A percentile compares a stretch with the other conserved stretches of the same genome.
phyloP scores from a whole-genome alignment of 352 stramenopile genomes.

The Phytophthora citricola region DNA sequence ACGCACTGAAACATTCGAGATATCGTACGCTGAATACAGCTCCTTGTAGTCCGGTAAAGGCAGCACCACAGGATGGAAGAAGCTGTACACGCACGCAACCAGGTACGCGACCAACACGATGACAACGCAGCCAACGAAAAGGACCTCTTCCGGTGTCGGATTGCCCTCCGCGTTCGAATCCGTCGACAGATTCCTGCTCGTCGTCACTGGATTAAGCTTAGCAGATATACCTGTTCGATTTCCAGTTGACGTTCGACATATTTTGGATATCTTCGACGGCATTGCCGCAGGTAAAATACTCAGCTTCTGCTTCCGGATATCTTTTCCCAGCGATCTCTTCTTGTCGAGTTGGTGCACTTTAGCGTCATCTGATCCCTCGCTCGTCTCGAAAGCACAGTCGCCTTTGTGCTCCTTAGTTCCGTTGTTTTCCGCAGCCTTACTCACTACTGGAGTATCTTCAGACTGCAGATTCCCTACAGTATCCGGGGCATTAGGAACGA shows the following conservation, averaged over 20 bases:
- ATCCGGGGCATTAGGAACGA: background rate
- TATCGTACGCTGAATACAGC: conserved; percentile 47
- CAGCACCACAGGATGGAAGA: conserved; percentile 43
- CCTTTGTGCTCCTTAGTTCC: too few relatives aligned
- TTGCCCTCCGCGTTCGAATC: background rate
- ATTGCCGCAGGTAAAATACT: background rate
- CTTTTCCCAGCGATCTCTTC: too few relatives aligned
- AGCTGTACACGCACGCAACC: conserved; percentile 49
- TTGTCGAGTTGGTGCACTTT: too few relatives aligned
- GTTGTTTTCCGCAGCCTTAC: too few relatives aligned
- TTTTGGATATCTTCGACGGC: background rate
- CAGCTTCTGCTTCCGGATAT: background rate
- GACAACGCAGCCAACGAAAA: conserved; percentile 34
- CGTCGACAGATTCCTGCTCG: background rate
- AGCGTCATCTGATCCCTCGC: too few relatives aligned
- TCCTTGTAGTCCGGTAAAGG: conserved; percentile 43
- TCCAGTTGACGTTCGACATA: background rate
- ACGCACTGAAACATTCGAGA: conserved; percentile 52
- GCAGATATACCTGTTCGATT: background rate
- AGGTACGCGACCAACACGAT: conserved; percentile 47
- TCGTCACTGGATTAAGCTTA: background rate
- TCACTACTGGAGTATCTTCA: too few relatives aligned
- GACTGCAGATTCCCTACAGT: background rate
- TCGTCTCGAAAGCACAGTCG: too few relatives aligned
- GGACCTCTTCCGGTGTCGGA: conserved; percentile 25